Evolutionary conservation across 441 rosid species (phyloP), one percentile per base, ranked within the genome.

Genomic region (Kokia cookei): DNA sequence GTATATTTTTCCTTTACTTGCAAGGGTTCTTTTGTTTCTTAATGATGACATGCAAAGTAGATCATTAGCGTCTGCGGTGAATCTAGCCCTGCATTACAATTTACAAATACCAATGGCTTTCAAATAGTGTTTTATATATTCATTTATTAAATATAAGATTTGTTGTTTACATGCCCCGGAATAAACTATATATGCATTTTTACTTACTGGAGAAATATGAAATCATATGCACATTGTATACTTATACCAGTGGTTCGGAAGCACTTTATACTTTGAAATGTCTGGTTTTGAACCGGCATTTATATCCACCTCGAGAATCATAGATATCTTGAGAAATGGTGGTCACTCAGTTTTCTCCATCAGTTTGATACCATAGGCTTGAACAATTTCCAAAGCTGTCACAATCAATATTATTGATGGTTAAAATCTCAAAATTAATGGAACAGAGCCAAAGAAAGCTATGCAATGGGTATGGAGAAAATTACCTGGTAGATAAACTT

Each of bases 401-500:
- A 80, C n/a, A 78, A 69, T 64, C 53, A 35, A 77, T 24, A 13
- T 15, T 15, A 7, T n/a, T 69, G 7, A 19, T 50, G 24, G 47
- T 54, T 51, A 32, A 55, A 17, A 45, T 42, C 22, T 58, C 11
- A 11, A 1, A 24, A 40, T 6, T 7, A 40, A 26, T 76, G 75
- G 11, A 54, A 17, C 70, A 27, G 75, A 65, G 42, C 57, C 9
- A 42, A 42, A 22, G 72, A 45, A 72, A 72, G 10, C 17, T 35
- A 9, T 63, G 24, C 45, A 63, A 17, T 8, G 17, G 2, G 19
- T 32, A 32, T 4, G 65, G 40, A 17, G 13, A 61, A 47, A 48
- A 2, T 76, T 89, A 95, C 99, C 96, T 85, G 98, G 96, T 65
- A 82, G 43, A 75, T 95, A 93, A 3, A 93, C 97, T 87, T 91